phyloP scores from a whole-genome alignment of 2,329 filamentous ascomycete species.

The Xylariales sp. region DNA sequence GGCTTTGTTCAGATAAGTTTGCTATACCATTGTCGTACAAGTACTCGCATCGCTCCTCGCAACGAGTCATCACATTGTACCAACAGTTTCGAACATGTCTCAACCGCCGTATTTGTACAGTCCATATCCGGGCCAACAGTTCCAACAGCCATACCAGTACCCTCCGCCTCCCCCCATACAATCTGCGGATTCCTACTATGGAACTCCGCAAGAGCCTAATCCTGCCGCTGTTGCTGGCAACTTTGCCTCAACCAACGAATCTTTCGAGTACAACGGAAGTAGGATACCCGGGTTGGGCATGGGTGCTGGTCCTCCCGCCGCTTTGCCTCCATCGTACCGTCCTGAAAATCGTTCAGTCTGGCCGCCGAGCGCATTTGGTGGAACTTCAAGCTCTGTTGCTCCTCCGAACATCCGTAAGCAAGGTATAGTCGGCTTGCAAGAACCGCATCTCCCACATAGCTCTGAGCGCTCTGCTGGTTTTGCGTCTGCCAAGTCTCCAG shows the following conservation, averaged over 20 bases:
- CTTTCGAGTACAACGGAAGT: constrained; percentile 33
- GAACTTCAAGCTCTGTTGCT: constrained; percentile 6
- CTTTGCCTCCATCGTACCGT: constrained; percentile 12
- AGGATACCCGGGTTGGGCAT: constrained; percentile 36
- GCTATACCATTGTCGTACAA: neutral
- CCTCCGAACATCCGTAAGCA: constrained; percentile 1
- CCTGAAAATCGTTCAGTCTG: constrained; percentile 11
- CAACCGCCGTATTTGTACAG: constrained; percentile 33
- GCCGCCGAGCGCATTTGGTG: constrained; percentile 7
- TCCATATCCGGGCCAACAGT: constrained; percentile 24
- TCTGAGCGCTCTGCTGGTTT: neutral
- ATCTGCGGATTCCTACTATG: constrained; percentile 13
- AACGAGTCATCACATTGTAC: no score
- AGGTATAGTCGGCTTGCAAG: neutral
- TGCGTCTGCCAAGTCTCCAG: no score
- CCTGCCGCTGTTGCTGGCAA: constrained; percentile 16
- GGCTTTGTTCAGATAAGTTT: constrained; percentile 1
- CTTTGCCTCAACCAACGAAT: constrained; percentile 26
- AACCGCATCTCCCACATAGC: neutral
- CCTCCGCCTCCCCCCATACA: constrained; percentile 17
- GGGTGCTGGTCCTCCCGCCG: constrained; percentile 12
- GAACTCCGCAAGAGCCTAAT: constrained; percentile 10
- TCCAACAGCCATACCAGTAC: constrained; percentile 15
- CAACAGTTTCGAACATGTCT: constrained; percentile 28
- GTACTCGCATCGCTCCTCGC: no score